Conservation (phyloP, 345 rosid species). For the Trapa incisa region DNA sequence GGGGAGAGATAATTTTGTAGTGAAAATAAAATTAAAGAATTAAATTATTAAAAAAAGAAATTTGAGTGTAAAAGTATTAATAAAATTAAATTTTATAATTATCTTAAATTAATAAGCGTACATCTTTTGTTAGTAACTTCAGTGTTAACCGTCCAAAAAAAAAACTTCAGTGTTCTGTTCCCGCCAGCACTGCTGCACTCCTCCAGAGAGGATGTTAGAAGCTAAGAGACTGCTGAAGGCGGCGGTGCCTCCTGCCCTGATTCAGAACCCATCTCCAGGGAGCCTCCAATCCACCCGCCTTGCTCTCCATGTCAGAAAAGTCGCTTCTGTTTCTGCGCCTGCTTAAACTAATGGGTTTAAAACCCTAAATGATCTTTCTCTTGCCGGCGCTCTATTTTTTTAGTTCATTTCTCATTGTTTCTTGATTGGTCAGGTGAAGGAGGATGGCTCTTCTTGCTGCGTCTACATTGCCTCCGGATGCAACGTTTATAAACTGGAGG, state of each 20-base stretch:
- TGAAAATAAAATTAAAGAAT: too few species aligned
- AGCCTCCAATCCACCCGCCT: conserved; percentile 57
- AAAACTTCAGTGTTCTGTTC: too few species aligned
- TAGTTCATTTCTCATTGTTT: not conserved
- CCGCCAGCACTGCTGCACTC: not conserved
- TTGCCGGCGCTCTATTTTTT: too few species aligned
- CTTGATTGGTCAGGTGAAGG: conserved; percentile 21
- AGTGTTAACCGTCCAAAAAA: too few species aligned
- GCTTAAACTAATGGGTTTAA: not conserved
- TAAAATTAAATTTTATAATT: too few species aligned
- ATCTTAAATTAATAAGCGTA: too few species aligned
- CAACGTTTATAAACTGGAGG: conserved; percentile 40
- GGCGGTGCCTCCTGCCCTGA: conserved; percentile 30
- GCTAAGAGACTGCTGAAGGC: conserved; percentile 44
- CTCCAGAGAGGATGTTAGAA: conserved; percentile 17
- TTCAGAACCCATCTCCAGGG: conserved; percentile 49
- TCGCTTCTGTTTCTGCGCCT: not conserved
- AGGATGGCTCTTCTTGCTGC: conserved; percentile 35
- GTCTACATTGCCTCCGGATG: conserved; percentile 58
- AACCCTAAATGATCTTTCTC: not conserved
- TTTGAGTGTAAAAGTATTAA: too few species aligned
- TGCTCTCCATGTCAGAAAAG: conserved; percentile 41
- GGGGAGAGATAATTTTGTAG: too few species aligned
- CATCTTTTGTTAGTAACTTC: too few species aligned
- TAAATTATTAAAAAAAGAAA: too few species aligned